phyloP scores from a whole-genome alignment of 1,284 basidiomycete species.

The Pascua sp. region DNA sequence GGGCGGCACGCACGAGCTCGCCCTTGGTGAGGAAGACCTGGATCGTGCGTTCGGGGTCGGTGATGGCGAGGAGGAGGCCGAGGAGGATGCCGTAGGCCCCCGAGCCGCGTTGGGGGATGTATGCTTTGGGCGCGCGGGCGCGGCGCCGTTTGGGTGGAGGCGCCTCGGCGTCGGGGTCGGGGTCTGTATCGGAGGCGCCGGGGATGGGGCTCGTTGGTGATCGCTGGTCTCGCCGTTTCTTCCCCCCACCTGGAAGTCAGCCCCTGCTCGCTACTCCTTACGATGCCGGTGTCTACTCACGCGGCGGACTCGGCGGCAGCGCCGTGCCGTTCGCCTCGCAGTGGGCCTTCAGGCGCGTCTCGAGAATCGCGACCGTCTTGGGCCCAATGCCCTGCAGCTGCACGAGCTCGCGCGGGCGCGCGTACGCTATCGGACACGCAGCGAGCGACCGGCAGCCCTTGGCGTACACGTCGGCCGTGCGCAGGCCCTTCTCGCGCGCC shows the following conservation, averaged over 20 bases:
- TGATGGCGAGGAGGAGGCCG: slow-evolving; percentile 37
- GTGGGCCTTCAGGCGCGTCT: slow-evolving; percentile 35
- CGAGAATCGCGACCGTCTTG: slow-evolving; percentile 37
- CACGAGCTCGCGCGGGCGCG: slow-evolving; percentile 37
- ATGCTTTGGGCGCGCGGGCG: slow-evolving; percentile 25
- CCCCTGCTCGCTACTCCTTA: background rate
- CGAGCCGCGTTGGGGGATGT: slow-evolving; percentile 38
- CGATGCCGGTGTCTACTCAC: slow-evolving; percentile 11
- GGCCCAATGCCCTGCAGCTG: slow-evolving; percentile 39
- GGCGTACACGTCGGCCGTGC: slow-evolving; percentile 36
- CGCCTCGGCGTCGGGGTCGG: background rate
- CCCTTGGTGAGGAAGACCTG: slow-evolving; percentile 37
- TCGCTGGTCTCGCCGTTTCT: too few species aligned
- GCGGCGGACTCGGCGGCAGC: slow-evolving; percentile 23
- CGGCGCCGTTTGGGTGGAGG: slow-evolving; percentile 8
- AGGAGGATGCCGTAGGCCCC: slow-evolving; percentile 46
- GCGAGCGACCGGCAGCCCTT: slow-evolving; percentile 41
- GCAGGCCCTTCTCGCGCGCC: slow-evolving; percentile 35
- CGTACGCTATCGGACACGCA: slow-evolving; percentile 40
- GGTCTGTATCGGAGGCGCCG: background rate
- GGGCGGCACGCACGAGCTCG: slow-evolving; percentile 38
- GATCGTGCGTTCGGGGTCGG: slow-evolving; percentile 22
- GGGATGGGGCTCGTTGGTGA: too few species aligned
- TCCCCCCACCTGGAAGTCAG: too few species aligned
- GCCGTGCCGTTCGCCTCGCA: slow-evolving; percentile 34